Evolutionary conservation across 78 protist species (phyloP).

Genomic region (Protostelium mycophagum): DNA sequence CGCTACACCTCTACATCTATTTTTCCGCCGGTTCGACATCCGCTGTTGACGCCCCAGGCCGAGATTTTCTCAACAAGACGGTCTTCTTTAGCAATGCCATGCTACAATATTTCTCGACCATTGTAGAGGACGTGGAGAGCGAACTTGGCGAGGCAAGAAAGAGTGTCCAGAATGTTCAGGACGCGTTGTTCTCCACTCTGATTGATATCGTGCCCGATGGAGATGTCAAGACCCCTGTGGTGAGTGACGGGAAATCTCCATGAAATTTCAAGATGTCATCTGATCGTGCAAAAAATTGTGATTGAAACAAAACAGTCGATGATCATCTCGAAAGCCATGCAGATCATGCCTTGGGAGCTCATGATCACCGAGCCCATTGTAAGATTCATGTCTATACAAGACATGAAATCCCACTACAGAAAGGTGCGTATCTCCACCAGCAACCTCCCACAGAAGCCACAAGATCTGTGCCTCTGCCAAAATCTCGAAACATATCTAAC

Average conservation of each 20-base stretch:
- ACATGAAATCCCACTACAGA: conserved; percentile 25
- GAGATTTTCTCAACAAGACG: conserved; percentile 9
- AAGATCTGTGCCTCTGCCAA: background rate
- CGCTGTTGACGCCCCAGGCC: conserved; percentile 14
- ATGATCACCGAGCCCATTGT: conserved; percentile 39
- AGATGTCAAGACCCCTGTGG: background rate
- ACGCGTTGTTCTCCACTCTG: conserved; percentile 39
- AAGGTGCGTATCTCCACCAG: conserved; percentile 1
- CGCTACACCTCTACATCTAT: conserved; percentile 30
- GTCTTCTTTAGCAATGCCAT: conserved; percentile 17
- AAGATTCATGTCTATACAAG: conserved; percentile 33
- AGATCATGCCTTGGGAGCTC: conserved; percentile 60
- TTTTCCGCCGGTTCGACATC: conserved; percentile 13
- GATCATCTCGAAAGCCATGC: conserved; percentile 28
- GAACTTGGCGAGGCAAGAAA: conserved; percentile 44
- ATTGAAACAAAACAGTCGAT: background rate
- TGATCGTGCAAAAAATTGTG: background rate
- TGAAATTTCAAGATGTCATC: no score
- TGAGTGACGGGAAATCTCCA: conserved; percentile 2
- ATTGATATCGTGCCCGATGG: conserved; percentile 48
- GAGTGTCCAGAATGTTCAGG: conserved; percentile 29
- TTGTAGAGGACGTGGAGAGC: conserved; percentile 11
- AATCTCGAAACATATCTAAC: background rate
- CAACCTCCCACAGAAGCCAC: no score
- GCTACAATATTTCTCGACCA: conserved; percentile 26